phyloP scores from a whole-genome alignment of 2,329 filamentous ascomycete species.

The Botrytis elliptica region DNA sequence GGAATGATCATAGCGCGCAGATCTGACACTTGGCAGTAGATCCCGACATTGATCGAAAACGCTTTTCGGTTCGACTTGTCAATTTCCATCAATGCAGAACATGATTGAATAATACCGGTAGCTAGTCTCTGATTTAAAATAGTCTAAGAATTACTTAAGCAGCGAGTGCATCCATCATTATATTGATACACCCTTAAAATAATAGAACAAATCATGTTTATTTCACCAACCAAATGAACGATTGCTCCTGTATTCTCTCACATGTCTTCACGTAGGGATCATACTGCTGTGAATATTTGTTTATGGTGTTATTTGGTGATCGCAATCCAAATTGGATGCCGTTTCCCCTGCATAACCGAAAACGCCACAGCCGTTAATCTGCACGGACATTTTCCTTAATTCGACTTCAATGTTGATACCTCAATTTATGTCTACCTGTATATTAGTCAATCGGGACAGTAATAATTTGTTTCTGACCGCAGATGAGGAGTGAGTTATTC shows the following conservation, averaged over 20 bases:
- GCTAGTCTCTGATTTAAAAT: neutral
- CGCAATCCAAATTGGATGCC: neutral
- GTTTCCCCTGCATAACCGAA: conserved; percentile 1
- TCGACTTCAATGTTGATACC: neutral
- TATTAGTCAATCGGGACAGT: neutral
- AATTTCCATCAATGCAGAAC: neutral
- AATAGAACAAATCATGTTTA: neutral
- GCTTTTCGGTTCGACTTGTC: neutral
- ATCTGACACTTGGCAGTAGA: neutral
- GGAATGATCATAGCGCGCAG: neutral
- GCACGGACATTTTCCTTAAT: neutral
- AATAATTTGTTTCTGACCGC: neutral
- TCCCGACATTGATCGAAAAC: neutral
- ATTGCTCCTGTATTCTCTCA: neutral
- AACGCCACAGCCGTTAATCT: neutral
- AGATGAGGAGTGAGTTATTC: neutral
- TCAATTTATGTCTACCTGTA: neutral
- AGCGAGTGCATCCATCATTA: neutral
- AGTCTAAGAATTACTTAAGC: neutral
- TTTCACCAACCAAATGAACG: no score
- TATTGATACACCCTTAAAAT: neutral
- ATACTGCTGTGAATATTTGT: neutral
- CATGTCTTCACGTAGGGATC: neutral
- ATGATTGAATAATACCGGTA: neutral
- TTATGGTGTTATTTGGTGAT: neutral